Evolutionary conservation across 139 green algal species (phyloP), one percentile per base, ranked within the genome.

Genomic region (Protoeuglena noctilucae): DNA sequence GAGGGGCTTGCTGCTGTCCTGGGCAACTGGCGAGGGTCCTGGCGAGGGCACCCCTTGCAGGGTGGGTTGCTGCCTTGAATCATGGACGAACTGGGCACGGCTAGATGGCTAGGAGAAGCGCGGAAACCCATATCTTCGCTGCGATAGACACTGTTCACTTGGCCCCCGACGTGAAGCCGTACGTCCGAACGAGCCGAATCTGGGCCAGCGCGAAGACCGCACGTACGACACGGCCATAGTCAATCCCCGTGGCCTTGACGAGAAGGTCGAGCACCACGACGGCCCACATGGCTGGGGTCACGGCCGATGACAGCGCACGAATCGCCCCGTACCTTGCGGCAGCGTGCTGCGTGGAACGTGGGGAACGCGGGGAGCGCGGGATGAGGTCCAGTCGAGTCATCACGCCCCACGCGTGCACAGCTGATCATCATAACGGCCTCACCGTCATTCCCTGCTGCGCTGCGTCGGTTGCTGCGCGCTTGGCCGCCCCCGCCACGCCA

Each of bases 211-310:
- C 59, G 54, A 84, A 86, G 7, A 93, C 71, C 1, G 77, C 76
- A 2, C 74, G 66, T 17, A 79, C 62, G 21, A 93, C 51, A 2
- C 84, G 60, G 1, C 67, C 65, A 52, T 85, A 88, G 59, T 93
- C 84, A 2, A 80, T 82, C 40, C 84, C 84, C 1, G 92, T 66
- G 7, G 75, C 64, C 43, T 80, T 79, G 2, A 71, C 34, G 21
- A 69, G 72, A 49, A 93, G 63, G 40, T 93, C 84, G 3, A 75
- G 40, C n/a, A 68, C 80, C n/a, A 87, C 70, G 62, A 61, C 76
- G 3, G 65, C 77, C 84, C 83, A 93, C 73, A 90, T 74, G 3
- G 83, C 30, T 2, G 84, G 82, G 0, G 74, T 79, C 24, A 92
- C 31, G 30, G 86, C 53, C 5, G 66, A 58, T 40, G 89, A 60